Evolutionary conservation across 768 basidiomycete species (phyloP).

Genomic region (Lentinula boryana): DNA sequence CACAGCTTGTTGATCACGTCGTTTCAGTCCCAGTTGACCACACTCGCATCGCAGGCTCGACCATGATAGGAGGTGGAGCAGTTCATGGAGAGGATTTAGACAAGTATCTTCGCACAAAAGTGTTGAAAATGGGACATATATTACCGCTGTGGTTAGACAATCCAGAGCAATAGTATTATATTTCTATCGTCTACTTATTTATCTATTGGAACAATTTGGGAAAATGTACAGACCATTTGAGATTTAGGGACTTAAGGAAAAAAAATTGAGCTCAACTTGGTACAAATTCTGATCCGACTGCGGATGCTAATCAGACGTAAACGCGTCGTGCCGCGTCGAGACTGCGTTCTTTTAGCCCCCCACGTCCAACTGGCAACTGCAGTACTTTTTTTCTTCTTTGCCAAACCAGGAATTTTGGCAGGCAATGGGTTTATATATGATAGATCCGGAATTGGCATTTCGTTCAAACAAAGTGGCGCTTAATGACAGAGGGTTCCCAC

Average conservation of each 20-base stretch:
- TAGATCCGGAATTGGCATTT: not conserved
- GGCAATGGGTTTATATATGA: no score
- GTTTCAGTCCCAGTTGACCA: conserved; percentile 12
- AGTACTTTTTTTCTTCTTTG: no score
- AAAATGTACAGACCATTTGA: no score
- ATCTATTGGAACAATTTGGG: no score
- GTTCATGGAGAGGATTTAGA: conserved; percentile 85
- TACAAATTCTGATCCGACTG: no score
- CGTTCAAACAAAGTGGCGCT: not conserved
- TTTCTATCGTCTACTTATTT: not conserved
- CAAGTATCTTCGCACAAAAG: conserved; percentile 92
- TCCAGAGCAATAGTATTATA: conserved; percentile 11
- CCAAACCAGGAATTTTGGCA: no score
- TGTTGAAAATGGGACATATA: conserved; percentile 97
- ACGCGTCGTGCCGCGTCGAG: no score
- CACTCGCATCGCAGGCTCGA: conserved; percentile 54
- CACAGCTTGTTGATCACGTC: conserved; percentile 17
- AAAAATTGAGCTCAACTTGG: not conserved
- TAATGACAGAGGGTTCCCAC: not conserved
- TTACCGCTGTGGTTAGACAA: conserved; percentile 44
- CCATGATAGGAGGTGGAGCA: conserved; percentile 73
- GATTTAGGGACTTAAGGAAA: not conserved
- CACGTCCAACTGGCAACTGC: no score
- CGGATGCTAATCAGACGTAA: no score
- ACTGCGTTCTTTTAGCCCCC: not conserved